Evolutionary conservation across 2,329 filamentous ascomycete species (phyloP), one percentile per base, ranked within the genome.

Genomic region (Cryphonectria nitschkei): DNA sequence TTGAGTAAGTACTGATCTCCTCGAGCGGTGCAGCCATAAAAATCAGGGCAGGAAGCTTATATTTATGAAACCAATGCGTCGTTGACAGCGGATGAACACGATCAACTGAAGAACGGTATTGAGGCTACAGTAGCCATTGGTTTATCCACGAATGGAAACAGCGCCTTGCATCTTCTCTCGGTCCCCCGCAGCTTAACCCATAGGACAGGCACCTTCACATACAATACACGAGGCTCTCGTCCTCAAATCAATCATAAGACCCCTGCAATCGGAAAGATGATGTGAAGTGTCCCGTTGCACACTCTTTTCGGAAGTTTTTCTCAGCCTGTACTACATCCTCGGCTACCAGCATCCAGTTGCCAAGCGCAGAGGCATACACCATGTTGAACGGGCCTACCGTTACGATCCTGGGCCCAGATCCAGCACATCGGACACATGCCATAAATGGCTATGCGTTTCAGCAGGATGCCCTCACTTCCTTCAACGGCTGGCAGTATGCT

Each of bases 371-470:
- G 54, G 32, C 14, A 58, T n/a, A 29, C n/a, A 29, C 4, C 29
- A 72, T 72, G 71, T 73, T 82, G 7, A 39, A 75, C 3, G 71
- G 79, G 11, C 81, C 81, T 19, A 70, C 69, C 16, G 72, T 78
- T 68, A 79, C 79, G 34, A 75, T 78, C 29, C 75, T 83, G 63
- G 80, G 80, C 43, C 74, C 70, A 14, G 81, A 82, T 74, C 80
- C 81, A 43, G 74, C 76, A 43, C 78, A 80, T 71, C 80, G 81
- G 67, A 75, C 70, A 50, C 78, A 76, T 74, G 74, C 78, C 69
- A 75, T 86, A 61, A 86, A 86, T 73, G 83, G 82, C 58, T 81
- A 84, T 67, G 80, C 84, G 0, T 86, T 85, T 75, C 84, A 86
- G 75, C 84, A 86, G 72, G 80, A 84, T 69, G 81, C 80, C 43